phyloP scores from a whole-genome alignment of 2,329 filamentous ascomycete species.

The Talaromyces sp. region DNA sequence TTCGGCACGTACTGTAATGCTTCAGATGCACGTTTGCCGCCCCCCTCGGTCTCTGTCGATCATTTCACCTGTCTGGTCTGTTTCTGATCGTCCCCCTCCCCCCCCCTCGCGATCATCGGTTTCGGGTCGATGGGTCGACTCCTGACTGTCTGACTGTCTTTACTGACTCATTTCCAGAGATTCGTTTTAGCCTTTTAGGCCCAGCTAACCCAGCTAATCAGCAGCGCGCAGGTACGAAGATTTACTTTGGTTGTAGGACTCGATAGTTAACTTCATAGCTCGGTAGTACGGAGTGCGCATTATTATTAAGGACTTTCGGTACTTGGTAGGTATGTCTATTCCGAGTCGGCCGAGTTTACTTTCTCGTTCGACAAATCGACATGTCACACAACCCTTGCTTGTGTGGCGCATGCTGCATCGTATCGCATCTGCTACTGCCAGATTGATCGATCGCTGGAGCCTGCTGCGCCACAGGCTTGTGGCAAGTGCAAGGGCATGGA shows the following conservation, averaged over 20 bases:
- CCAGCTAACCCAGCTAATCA: neutral
- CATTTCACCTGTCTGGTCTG: neutral
- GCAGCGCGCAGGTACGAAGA: neutral
- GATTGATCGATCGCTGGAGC: neutral
- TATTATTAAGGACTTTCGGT: too few relatives aligned
- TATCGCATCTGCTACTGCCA: neutral
- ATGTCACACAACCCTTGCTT: neutral
- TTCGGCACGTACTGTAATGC: neutral
- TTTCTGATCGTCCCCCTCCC: too few relatives aligned
- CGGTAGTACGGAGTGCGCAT: too few relatives aligned
- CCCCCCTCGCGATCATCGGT: neutral
- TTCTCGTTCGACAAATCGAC: neutral
- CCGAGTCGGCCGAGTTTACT: too few relatives aligned
- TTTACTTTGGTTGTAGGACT: neutral
- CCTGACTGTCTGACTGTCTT: too few relatives aligned
- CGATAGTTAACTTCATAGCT: too few relatives aligned
- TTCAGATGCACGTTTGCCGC: neutral
- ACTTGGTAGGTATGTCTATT: too few relatives aligned
- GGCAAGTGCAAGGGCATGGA: neutral
- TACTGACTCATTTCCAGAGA: neutral
- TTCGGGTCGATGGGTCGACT: too few relatives aligned
- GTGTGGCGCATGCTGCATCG: neutral
- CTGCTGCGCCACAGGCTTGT: too few relatives aligned
- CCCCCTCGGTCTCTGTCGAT: neutral
- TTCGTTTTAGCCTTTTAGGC: neutral